These are phyloP conservation scores for Lipomyces mesembrius DNA, from an alignment of 805 yeast species.

Conservation along the genomic window DNA sequence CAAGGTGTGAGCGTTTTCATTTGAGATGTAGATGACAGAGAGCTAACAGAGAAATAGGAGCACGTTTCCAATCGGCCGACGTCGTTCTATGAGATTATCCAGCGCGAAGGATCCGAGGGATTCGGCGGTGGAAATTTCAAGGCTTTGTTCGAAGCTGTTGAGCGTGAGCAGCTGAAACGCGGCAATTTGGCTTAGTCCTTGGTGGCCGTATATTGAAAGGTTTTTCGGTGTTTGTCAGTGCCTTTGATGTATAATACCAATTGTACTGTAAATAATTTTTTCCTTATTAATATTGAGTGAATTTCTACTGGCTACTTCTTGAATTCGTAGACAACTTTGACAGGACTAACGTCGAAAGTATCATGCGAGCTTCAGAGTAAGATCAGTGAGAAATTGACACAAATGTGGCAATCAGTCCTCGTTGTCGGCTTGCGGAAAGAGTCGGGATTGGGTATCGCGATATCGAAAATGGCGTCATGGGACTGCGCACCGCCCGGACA, in stretches of 20 bases:
- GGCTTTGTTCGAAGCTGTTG: slow-evolving; percentile 79
- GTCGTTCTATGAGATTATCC: slow-evolving; percentile 78
- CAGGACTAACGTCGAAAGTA: background rate
- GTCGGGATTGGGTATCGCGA: background rate
- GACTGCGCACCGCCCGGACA: background rate
- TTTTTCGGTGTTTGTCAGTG: background rate
- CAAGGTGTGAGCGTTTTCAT: slow-evolving; percentile 42
- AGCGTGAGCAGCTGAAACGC: slow-evolving; percentile 70
- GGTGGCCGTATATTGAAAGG: background rate
- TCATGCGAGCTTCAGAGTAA: too few relatives aligned
- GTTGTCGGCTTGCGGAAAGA: too few relatives aligned
- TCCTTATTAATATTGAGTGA: background rate
- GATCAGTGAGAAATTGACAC: too few relatives aligned
- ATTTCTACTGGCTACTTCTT: background rate
- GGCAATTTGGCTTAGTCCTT: slow-evolving; percentile 54
- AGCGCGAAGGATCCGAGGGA: slow-evolving; percentile 78
- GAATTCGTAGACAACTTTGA: background rate
- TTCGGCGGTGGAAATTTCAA: slow-evolving; percentile 90
- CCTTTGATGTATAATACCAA: background rate
- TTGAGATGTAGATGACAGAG: background rate
- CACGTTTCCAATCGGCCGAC: slow-evolving; percentile 64
- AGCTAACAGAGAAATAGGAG: slow-evolving; percentile 9
- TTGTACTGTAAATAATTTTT: background rate
- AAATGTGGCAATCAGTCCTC: too few relatives aligned
- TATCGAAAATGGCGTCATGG: slow-evolving; percentile 1